Evolutionary conservation across 768 basidiomycete species (phyloP).

Genomic region (Pisolithus sp.): DNA sequence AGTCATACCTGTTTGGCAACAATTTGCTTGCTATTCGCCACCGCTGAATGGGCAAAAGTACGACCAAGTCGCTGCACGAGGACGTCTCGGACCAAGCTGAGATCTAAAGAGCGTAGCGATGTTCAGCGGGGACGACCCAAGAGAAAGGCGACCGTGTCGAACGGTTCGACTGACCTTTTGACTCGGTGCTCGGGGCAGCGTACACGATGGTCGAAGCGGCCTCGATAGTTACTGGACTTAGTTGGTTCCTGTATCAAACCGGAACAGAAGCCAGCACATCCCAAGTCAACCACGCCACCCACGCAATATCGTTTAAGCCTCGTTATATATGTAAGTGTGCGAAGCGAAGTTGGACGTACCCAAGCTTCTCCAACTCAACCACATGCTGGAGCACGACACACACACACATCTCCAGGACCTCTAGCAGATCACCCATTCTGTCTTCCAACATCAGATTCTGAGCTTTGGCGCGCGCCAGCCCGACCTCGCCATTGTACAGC

Average conservation of each 20-base stretch:
- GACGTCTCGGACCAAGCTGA: constrained; percentile 46
- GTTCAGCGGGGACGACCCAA: background rate
- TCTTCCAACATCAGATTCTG: constrained; percentile 63
- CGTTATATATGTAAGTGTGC: too few relatives aligned
- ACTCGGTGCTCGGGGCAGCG: constrained; percentile 49
- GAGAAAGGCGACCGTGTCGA: background rate
- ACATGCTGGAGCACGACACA: constrained; percentile 56
- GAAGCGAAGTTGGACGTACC: constrained; percentile 18
- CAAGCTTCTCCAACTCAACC: constrained; percentile 44
- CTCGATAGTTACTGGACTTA: constrained; percentile 52
- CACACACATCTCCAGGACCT: constrained; percentile 59
- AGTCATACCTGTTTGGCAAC: constrained; percentile 46
- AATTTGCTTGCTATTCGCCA: constrained; percentile 42
- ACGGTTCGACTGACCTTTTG: constrained; percentile 42
- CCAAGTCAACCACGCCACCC: background rate
- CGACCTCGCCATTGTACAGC: constrained; percentile 54
- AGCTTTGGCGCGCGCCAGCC: constrained; percentile 65
- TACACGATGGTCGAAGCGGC: constrained; percentile 65
- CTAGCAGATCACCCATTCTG: constrained; percentile 52
- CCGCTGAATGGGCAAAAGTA: constrained; percentile 50
- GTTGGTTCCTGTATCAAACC: constrained; percentile 27
- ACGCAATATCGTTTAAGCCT: background rate
- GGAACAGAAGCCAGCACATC: background rate
- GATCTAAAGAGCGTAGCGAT: constrained; percentile 36
- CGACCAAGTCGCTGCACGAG: constrained; percentile 52